Conservation (phyloP, 306 rosid species). For the Fragaria iinumae region DNA sequence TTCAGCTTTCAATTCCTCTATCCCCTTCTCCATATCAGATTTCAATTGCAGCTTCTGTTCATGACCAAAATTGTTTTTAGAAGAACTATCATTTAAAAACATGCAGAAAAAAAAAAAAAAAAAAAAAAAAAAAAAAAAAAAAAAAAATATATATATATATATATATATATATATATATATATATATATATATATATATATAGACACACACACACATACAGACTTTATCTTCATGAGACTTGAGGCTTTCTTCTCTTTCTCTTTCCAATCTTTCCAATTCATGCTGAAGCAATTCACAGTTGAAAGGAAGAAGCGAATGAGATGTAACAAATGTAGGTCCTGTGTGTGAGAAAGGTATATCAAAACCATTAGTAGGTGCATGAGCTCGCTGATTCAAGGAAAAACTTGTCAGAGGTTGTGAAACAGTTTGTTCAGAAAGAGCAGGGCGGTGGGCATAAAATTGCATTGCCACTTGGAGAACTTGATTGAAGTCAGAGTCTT, state of each 20-base stretch:
- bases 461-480: conserved; percentile 19
- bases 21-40: conserved; percentile 54
- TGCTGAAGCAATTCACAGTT: conserved; percentile 50
- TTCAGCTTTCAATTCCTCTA: conserved; percentile 38
- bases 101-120: neutral
- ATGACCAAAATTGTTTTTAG: conserved; percentile 19
- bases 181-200: neutral
- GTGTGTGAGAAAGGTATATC: conserved; percentile 27
- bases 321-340: conserved; percentile 39
- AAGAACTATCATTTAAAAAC: conserved; percentile 7
- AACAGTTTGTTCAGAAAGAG: conserved; percentile 22
- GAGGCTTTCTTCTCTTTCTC: conserved; percentile 28
- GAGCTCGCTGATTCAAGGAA: neutral
- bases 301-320: conserved; percentile 22
- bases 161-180: too few relatives aligned
- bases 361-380: conserved; percentile 6
- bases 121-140: too few relatives aligned
- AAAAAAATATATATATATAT: too few relatives aligned
- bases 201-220: conserved; percentile 7
- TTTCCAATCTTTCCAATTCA: conserved; percentile 54
- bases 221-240: conserved; percentile 53
- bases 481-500: conserved; percentile 14
- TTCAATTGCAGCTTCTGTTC: conserved; percentile 61
- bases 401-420: conserved; percentile 2
- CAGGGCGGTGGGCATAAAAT: conserved; percentile 17